Base-by-base conservation (phyloP, 1,139 yeast genomes). In the Hanseniaspora sp. region DNA sequence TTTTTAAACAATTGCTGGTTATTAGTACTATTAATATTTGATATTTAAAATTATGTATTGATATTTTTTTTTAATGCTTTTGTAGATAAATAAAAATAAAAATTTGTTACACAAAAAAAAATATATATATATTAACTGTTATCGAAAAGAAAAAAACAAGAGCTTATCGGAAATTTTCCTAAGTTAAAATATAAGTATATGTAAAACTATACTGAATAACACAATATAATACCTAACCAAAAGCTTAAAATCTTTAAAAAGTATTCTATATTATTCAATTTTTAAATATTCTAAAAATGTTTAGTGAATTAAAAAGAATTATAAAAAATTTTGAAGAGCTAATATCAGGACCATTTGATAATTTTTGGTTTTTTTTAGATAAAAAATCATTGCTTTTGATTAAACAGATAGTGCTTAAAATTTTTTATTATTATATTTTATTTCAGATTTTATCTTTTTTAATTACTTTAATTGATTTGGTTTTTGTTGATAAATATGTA, bases 281-380 rank as follows among this genome's bases (percentile, higher is more conserved):
- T 17, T 17, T 17, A 6, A 29, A 7, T 12, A 13, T 7, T 12
- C 3, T 28, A 6, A 12, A 12, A 41, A 41, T 41, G 33, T 28
- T 41, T 12, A 13, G 33, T 7, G 45, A 41, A 12, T 13, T 41
- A 9, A 41, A 41, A 28, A 41, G 15, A 11, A n/a, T 29, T 23
- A 2, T 41, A 28, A 28, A 48, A 29, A 23, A 31, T 7, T 31
- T 48, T 6, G 45, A 48, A 18, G 43, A 42, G 5, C 15, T 48
- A 23, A 11, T 48, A 4, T 12, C 30, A 11, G 52, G 52, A 1
- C 40, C 52, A 6, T 33, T 30, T 34, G 29, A n/a, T 8, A 39
- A 48, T 33, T 48, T 31, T 28, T 48, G 45, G 45, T 48, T 31
- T 31, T 34, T 48, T 18, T 48, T 39, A 8, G 30, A 40, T 30